Evolutionary conservation across 164 flowering plant species (phyloP), one percentile per base, ranked within the genome.

Genomic region (Buxus sempervirens): DNA sequence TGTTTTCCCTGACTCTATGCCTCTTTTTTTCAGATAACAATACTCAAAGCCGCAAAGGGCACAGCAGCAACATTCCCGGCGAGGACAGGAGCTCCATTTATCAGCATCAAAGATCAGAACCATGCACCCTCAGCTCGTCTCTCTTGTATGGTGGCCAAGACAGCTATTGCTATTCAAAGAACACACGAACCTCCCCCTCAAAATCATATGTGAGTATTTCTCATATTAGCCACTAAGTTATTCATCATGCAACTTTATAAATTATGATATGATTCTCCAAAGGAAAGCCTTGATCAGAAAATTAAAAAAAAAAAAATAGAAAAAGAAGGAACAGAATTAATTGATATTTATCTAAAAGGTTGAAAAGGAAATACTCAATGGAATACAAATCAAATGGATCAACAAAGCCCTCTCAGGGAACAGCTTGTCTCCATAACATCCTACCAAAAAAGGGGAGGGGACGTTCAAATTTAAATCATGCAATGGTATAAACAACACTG

Each of bases 81-180:
- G 75, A 65, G 67, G 79, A 73, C 18, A 28, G 27, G 54, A 65
- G 62, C 22, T 70, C 80, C n/a, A 66, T 60, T 61, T 80, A 78
- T 60, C 76, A 74, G 38, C 74, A 77, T 67, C 78, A 85, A 73
- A 72, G 69, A 25, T 56, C 64, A 22, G 82, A 78, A 38, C 87
- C 86, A 18, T 75, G 78, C 63, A 70, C 79, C 58, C 77, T 74
- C 54, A 83, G 83, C 71, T 86, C 87, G 2, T 86, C 90, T 1
- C 81, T 86, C 64, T 79, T 80, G 70, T 86, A 86, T 67, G 90
- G 90, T 38, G 90, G 90, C 53, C 90, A 81, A 78, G 90, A 86
- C 26, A 73, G 78, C 54, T 86, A 82, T 69, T 69, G 81, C 55
- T 72, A 74, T 20, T 72, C 79, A 24, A 18, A 60, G 27, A 75